Evolutionary conservation across 73 alveolate genomes (phyloP).

Genomic region (Paramecium caudatum): DNA sequence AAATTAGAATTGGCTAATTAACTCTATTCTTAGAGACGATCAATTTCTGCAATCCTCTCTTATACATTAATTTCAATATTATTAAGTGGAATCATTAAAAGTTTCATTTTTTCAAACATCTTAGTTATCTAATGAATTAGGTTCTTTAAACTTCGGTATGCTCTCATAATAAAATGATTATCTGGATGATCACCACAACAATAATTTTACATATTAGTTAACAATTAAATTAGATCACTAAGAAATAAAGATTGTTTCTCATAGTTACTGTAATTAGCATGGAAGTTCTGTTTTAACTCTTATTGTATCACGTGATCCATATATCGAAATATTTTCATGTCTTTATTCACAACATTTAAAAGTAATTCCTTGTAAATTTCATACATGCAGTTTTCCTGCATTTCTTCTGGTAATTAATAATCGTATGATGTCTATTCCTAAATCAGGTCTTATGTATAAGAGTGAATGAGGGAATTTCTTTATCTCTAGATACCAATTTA

Average conservation of each 20-base stretch:
- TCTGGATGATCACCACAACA: slow-evolving; percentile 33
- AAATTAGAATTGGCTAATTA: neutral
- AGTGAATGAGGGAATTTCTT: slow-evolving; percentile 20
- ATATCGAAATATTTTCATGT: slow-evolving; percentile 7
- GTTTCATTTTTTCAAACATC: slow-evolving; percentile 52
- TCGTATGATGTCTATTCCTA: slow-evolving; percentile 6
- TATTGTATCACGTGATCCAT: slow-evolving; percentile 6
- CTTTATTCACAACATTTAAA: slow-evolving; percentile 26
- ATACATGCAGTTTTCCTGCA: neutral
- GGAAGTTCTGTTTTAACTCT: neutral
- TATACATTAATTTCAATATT: neutral
- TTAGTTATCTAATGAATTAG: neutral
- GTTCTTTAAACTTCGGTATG: neutral
- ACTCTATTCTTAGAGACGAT: neutral
- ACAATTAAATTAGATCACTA: neutral
- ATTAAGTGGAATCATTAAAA: slow-evolving; percentile 33
- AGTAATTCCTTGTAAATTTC: slow-evolving; percentile 33
- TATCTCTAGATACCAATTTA: slow-evolving; percentile 28
- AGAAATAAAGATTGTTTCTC: neutral
- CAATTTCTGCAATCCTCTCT: slow-evolving; percentile 40
- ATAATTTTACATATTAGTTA: neutral
- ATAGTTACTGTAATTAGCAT: neutral
- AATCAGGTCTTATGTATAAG: slow-evolving; percentile 8
- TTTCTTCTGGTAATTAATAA: slow-evolving; percentile 32
- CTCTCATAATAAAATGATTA: slow-evolving; percentile 34